A percentile compares a stretch with the other conserved stretches of the same genome.
Conservation (phyloP, 2,329 filamentous ascomycete genomes). For the Cercospora zeae-maydis region DNA sequence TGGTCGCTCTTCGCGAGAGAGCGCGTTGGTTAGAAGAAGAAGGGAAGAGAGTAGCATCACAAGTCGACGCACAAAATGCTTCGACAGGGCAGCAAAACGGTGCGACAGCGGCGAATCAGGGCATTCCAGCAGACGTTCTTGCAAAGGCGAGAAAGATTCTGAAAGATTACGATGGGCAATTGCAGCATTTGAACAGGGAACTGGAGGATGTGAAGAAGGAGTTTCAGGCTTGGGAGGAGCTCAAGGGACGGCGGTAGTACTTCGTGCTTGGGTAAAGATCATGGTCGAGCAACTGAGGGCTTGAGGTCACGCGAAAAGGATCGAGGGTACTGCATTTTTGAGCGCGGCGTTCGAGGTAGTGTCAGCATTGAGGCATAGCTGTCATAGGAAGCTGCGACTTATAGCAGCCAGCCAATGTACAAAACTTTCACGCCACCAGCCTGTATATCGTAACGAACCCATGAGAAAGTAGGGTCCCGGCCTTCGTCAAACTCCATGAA, state of each 20-base stretch:
- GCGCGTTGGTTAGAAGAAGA: constrained; percentile 70
- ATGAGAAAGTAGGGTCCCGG: no score
- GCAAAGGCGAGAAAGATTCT: constrained; percentile 74
- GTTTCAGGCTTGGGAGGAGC: constrained; percentile 53
- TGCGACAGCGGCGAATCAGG: constrained; percentile 45
- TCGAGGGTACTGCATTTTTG: background rate
- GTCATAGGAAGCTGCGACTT: background rate
- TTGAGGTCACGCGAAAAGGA: background rate
- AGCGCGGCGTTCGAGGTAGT: background rate
- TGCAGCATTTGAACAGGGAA: constrained; percentile 68
- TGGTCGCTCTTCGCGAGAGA: constrained; percentile 70
- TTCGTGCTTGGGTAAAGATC: background rate
- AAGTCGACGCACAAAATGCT: constrained; percentile 37
- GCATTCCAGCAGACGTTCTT: constrained; percentile 66
- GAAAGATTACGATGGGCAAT: constrained; percentile 76
- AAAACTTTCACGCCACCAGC: background rate
- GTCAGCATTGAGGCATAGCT: background rate
- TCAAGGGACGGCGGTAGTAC: constrained; percentile 15
- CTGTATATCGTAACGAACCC: background rate
- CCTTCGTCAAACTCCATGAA: background rate
- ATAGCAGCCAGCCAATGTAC: background rate
- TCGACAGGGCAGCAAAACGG: constrained; percentile 45
- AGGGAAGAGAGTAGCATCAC: constrained; percentile 62
- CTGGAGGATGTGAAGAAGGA: constrained; percentile 57
- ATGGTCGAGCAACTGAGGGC: background rate